These are phyloP conservation scores for Westerdykella ornata DNA, from an alignment of 2,329 filamentous ascomycete genomes.

Conservation along the genomic window DNA sequence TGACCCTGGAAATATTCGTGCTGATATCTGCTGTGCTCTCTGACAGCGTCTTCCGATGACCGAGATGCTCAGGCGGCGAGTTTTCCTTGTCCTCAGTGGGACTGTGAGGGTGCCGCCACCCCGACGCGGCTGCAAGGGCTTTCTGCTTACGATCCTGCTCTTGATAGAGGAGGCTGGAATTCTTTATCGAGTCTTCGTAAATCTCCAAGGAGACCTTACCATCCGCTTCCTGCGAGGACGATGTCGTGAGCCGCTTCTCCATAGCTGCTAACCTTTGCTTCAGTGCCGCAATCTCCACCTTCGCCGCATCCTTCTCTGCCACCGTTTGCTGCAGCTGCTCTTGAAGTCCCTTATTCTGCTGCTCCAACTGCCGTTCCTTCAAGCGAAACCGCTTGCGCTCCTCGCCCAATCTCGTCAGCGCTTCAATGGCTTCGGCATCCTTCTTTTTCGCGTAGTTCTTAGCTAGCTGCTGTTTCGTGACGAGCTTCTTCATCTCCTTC, in stretches of 20 bases:
- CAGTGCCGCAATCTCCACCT: conserved; percentile 30
- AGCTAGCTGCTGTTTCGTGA: conserved; percentile 72
- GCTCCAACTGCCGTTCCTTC: conserved; percentile 60
- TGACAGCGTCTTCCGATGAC: conserved; percentile 15
- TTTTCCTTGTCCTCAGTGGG: conserved; percentile 28
- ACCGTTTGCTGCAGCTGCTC: conserved; percentile 31
- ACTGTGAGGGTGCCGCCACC: not conserved
- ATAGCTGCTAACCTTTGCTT: conserved; percentile 27
- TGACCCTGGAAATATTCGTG: conserved; percentile 12
- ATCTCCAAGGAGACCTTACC: conserved; percentile 24
- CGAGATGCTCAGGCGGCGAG: conserved; percentile 18
- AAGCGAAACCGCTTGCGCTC: conserved; percentile 59
- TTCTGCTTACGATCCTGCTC: conserved; percentile 4
- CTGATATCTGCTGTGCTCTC: conserved; percentile 18
- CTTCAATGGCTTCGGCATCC: conserved; percentile 61
- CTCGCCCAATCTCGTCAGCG: conserved; percentile 59
- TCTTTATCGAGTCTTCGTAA: conserved; percentile 26
- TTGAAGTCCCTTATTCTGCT: conserved; percentile 47
- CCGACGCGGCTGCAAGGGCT: not conserved
- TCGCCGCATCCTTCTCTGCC: conserved; percentile 27
- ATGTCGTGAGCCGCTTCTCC: conserved; percentile 18
- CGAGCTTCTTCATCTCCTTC: conserved; percentile 67
- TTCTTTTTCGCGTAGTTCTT: conserved; percentile 75
- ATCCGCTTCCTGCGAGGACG: conserved; percentile 12
- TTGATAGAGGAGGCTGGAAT: conserved; percentile 8